Percentiles rank a stretch among this genome's conserved stretches.
phyloP scores from a whole-genome alignment of 2,329 filamentous ascomycete genomes.

The Fusarium mangiferae region DNA sequence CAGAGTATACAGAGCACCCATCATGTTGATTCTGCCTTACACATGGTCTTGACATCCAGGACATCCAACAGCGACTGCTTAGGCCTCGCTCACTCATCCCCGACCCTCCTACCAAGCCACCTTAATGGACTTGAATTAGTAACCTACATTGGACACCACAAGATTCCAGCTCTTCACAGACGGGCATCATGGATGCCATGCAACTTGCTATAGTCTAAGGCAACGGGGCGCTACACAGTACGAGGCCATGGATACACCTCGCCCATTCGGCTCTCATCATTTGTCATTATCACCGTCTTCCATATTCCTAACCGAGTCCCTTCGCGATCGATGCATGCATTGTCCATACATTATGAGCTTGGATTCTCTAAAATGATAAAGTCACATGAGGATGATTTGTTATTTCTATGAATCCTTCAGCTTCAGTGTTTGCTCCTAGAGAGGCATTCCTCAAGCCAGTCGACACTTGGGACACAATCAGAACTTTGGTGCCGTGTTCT shows the following conservation, averaged over 20 bases:
- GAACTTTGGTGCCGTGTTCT: background rate
- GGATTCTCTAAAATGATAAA: background rate
- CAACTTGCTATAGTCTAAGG: background rate
- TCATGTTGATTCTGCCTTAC: background rate
- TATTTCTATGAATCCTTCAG: background rate
- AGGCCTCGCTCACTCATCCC: slow-evolving; percentile 10
- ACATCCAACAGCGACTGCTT: background rate
- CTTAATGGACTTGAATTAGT: background rate
- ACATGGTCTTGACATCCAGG: slow-evolving; percentile 13
- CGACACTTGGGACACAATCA: background rate
- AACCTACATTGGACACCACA: background rate
- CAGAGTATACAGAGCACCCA: background rate
- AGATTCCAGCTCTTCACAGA: background rate
- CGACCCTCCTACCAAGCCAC: background rate
- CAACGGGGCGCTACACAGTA: background rate
- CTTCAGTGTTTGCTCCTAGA: background rate
- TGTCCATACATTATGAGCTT: background rate
- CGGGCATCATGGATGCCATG: background rate
- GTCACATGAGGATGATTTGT: background rate
- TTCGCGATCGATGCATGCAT: background rate
- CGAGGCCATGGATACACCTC: background rate
- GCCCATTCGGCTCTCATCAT: background rate
- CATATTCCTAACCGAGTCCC: background rate
- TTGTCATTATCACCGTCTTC: background rate
- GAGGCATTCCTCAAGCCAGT: background rate